Evolutionary conservation across 129 eudicot genomes (phyloP).

Genomic region (Artemisia annua): DNA sequence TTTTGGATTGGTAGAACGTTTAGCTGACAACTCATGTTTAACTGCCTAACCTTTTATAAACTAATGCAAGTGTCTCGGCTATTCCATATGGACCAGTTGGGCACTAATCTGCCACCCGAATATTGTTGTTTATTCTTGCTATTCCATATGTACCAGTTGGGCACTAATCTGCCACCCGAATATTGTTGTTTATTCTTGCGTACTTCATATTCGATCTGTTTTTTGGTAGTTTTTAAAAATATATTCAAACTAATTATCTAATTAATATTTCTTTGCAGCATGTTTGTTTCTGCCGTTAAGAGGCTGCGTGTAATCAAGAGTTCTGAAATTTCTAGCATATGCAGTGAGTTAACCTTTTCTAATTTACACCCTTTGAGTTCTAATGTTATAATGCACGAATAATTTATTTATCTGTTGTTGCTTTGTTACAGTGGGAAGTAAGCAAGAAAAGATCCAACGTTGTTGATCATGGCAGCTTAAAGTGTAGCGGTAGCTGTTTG

Average conservation of each 20-base stretch:
- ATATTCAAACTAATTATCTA: background rate
- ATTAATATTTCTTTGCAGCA: slow-evolving; percentile 51
- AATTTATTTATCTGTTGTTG: background rate
- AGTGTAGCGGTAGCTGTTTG: slow-evolving; percentile 12
- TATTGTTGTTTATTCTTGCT: slow-evolving; percentile 11
- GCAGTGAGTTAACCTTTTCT: slow-evolving; percentile 44
- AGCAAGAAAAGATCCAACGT: slow-evolving; percentile 40
- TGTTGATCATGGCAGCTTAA: slow-evolving; percentile 25
- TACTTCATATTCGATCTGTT: slow-evolving; percentile 13
- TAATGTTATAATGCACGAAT: background rate
- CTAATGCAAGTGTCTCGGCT: slow-evolving; percentile 35
- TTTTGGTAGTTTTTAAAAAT: background rate
- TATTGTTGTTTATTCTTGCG: slow-evolving; percentile 7
- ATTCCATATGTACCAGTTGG: background rate
- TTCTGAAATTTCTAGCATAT: slow-evolving; percentile 65
- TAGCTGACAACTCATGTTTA: slow-evolving; percentile 20
- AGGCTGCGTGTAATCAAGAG: slow-evolving; percentile 88
- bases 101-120: slow-evolving; percentile 8
- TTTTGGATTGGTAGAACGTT: background rate
- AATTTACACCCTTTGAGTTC: background rate
- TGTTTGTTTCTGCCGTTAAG: slow-evolving; percentile 89
- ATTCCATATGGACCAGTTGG: background rate
- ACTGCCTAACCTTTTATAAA: slow-evolving; percentile 23
- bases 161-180: slow-evolving; percentile 8
- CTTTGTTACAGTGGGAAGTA: slow-evolving; percentile 45